phyloP scores from a whole-genome alignment of 257 asterid genomes.

The Solanum chilense region DNA sequence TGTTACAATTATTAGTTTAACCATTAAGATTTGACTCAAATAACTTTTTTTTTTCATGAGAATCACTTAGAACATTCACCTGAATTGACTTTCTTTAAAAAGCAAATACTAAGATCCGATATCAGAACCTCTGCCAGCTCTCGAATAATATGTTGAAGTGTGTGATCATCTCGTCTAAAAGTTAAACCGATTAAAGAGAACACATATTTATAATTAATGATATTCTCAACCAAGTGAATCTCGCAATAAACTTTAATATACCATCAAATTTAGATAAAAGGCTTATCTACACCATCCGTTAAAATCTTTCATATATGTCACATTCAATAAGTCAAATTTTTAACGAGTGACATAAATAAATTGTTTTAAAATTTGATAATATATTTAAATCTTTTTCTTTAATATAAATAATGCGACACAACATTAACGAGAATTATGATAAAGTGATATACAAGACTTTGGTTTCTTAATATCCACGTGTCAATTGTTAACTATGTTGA shows the following conservation, averaged over 20 bases:
- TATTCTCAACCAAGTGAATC: background rate
- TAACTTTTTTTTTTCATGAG: background rate
- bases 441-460: background rate
- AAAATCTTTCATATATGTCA: background rate
- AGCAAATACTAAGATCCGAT: too few species aligned
- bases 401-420: too few species aligned
- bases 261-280: too few species aligned
- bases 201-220: background rate
- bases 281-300: too few species aligned
- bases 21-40: background rate
- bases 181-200: too few species aligned
- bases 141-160: too few species aligned
- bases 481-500: background rate
- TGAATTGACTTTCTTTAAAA: background rate
- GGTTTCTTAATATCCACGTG: background rate
- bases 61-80: background rate
- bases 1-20: too few species aligned
- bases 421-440: too few species aligned
- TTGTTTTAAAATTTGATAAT: rapidly evolving
- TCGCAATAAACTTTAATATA: background rate
- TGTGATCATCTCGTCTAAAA: background rate
- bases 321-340: too few species aligned
- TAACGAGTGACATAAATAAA: background rate
- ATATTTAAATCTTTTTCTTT: too few species aligned
- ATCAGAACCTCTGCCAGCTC: too few species aligned